Evolutionary conservation across 1,139 yeast species (phyloP).

Genomic region (Suhomyces taliae): DNA sequence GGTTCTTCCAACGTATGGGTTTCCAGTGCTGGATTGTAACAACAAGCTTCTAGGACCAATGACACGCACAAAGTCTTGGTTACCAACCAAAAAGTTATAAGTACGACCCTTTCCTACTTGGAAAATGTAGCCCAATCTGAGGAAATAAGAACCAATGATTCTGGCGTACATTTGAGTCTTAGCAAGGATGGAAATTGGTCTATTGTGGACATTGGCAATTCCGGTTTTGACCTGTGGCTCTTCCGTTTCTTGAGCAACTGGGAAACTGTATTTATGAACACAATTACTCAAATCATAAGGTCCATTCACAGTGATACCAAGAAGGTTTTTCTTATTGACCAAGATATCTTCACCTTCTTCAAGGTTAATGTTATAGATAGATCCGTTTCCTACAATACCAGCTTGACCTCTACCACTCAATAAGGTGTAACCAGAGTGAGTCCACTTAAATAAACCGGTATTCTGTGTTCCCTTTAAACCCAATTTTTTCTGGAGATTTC

Average conservation of each 20-base stretch:
- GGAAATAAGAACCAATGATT: constrained; percentile 4
- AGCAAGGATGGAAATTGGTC: constrained; percentile 8
- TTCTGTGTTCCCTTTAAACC: constrained; percentile 21
- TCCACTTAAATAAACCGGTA: constrained; percentile 40
- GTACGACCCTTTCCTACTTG: constrained; percentile 2
- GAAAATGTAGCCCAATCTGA: constrained; percentile 2
- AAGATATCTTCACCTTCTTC: constrained; percentile 49
- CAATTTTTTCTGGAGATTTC: constrained; percentile 29
- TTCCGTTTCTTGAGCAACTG: constrained; percentile 7
- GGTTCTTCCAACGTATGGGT: neutral
- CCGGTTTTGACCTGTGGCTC: neutral
- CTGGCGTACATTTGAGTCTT: constrained; percentile 9
- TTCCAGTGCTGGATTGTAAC: constrained; percentile 39
- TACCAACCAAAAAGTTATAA: constrained; percentile 28
- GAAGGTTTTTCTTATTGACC: constrained; percentile 45
- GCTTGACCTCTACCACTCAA: constrained; percentile 60
- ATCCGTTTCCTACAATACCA: constrained; percentile 58
- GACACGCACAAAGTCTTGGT: constrained; percentile 45
- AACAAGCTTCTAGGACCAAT: constrained; percentile 58
- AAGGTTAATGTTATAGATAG: constrained; percentile 50
- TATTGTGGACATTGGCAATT: constrained; percentile 9
- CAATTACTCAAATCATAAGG: constrained; percentile 45
- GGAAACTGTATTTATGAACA: constrained; percentile 27
- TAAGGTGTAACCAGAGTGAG: constrained; percentile 42
- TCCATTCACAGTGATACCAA: constrained; percentile 56